Conservation (phyloP, 2,329 filamentous ascomycete genomes). For the Rhinocladiella mackenziei region DNA sequence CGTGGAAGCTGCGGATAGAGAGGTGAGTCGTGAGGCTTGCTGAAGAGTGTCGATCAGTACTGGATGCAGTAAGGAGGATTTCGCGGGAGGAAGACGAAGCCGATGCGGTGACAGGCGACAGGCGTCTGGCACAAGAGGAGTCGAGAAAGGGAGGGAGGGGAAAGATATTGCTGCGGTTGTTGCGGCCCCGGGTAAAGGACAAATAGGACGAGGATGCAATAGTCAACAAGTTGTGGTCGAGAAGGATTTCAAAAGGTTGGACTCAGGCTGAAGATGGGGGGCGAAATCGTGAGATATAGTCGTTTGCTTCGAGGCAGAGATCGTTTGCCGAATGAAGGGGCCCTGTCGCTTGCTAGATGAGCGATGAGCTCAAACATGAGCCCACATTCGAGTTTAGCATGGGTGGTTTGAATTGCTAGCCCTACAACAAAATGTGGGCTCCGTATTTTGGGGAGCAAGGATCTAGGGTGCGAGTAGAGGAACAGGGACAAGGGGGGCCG, state of each 20-base stretch:
- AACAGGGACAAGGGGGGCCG: slow-evolving; percentile 7
- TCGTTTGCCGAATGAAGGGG: slow-evolving; percentile 22
- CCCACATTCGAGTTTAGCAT: no score
- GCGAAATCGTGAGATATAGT: slow-evolving; percentile 28
- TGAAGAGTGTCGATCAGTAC: slow-evolving; percentile 27
- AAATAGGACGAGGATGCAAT: no score
- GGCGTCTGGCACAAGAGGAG: no score
- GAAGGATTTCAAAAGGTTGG: slow-evolving; percentile 5
- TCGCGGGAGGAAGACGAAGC: slow-evolving; percentile 5
- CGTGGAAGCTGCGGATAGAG: background rate
- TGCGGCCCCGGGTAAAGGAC: no score
- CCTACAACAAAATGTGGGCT: no score
- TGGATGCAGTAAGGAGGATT: slow-evolving; percentile 10
- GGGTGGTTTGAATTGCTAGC: no score
- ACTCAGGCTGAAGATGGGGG: slow-evolving; percentile 18
- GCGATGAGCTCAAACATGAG: slow-evolving; percentile 6
- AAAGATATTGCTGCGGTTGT: background rate
- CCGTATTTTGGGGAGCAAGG: no score
- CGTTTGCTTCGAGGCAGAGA: slow-evolving; percentile 9
- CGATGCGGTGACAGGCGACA: background rate
- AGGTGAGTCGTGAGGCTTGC: slow-evolving; percentile 25
- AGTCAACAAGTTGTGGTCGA: no score
- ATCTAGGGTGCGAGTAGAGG: slow-evolving; percentile 6
- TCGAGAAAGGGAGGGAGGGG: background rate
- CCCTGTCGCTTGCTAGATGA: slow-evolving; percentile 15